These are phyloP conservation scores for Grifola frondosa DNA, from an alignment of 1,284 basidiomycete genomes.

Conservation along the genomic window DNA sequence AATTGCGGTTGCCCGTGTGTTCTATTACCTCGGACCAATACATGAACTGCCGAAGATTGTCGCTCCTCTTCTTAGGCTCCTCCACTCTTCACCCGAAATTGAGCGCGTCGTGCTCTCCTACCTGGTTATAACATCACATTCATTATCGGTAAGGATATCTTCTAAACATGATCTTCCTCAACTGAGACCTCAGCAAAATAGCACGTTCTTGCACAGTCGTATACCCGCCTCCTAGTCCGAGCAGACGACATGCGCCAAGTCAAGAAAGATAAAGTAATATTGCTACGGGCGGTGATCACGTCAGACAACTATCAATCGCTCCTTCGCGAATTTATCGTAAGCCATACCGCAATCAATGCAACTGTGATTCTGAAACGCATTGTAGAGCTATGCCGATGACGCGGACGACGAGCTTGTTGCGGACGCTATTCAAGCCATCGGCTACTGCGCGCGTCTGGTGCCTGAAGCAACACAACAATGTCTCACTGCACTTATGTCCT, in stretches of 20 bases:
- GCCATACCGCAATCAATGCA: slow-evolving; percentile 22
- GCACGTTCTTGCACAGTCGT: slow-evolving; percentile 54
- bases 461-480: slow-evolving; percentile 72
- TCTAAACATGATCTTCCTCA: neutral
- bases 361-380: neutral
- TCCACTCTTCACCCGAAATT: slow-evolving; percentile 64
- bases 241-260: slow-evolving; percentile 62
- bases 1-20: slow-evolving; percentile 66
- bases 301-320: slow-evolving; percentile 68
- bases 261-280: slow-evolving; percentile 73
- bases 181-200: slow-evolving; percentile 2
- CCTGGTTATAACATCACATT: slow-evolving; percentile 60
- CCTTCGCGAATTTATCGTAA: slow-evolving; percentile 79
- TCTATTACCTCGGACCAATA: slow-evolving; percentile 72
- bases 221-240: slow-evolving; percentile 68
- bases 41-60: slow-evolving; percentile 56
- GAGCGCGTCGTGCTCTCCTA: slow-evolving; percentile 75
- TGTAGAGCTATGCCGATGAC: slow-evolving; percentile 76
- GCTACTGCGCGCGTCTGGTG: slow-evolving; percentile 66
- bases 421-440: slow-evolving; percentile 76
- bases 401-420: slow-evolving; percentile 68
- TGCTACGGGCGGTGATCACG: slow-evolving; percentile 65
- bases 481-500: slow-evolving; percentile 70
- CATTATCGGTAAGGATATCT: slow-evolving; percentile 56
- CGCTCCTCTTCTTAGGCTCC: slow-evolving; percentile 67